Evolutionary conservation across 441 rosid species (phyloP).

Genomic region (Bocquillonia castaneifolia): DNA sequence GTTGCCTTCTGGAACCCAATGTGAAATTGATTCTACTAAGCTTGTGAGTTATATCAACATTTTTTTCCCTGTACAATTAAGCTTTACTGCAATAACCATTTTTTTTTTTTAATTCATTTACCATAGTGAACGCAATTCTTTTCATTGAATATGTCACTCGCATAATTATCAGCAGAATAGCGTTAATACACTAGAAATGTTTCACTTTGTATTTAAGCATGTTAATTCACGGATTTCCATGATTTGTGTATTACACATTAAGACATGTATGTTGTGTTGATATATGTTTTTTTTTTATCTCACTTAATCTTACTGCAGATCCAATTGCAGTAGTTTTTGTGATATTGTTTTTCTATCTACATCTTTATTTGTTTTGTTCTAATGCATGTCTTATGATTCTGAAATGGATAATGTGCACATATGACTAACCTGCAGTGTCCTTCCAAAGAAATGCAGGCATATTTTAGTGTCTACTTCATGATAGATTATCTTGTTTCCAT

Average conservation of each 20-base stretch:
- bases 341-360: neutral
- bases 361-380: neutral
- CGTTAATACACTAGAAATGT: neutral
- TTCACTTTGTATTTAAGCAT: neutral
- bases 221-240: neutral
- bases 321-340: neutral
- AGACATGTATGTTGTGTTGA: neutral
- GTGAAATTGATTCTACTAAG: constrained; percentile 23
- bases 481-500: neutral
- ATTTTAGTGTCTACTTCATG: neutral
- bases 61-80: neutral
- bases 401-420: neutral
- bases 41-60: constrained; percentile 27
- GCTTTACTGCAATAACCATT: neutral
- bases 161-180: neutral
- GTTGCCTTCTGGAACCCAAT: constrained; percentile 26
- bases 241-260: neutral
- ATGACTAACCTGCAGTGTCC: neutral
- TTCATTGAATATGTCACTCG: neutral
- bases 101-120: neutral
- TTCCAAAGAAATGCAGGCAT: neutral
- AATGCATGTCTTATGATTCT: neutral
- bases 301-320: neutral
- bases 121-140: neutral
- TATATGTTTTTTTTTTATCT: neutral